Evolutionary conservation across 345 rosid genomes (phyloP), one percentile per base, ranked within the genome.

Genomic region (Ceriops zippeliana): DNA sequence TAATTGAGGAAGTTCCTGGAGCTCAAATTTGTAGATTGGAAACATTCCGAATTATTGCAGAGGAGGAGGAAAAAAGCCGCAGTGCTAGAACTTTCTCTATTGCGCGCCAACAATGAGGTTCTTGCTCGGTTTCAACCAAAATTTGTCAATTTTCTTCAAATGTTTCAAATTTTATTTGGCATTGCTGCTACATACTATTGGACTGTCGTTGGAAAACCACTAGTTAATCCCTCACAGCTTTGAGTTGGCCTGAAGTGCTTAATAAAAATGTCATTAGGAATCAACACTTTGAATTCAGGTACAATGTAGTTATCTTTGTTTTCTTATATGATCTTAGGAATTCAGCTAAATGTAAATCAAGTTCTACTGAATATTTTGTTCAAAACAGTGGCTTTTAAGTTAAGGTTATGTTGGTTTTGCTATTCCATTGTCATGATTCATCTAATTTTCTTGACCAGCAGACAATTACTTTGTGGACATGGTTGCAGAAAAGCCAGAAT

Each of bases 401-500:
- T 61, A 28, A 20, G 20, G 47, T 27, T 47, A 5, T 22, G 56
- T 22, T 56, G 10, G 5, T 42, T 17, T 30, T 61, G 37, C 17
- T n/a, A n/a, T 6, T 32, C 46, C 27, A 58, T 13, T 42, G 17
- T 49, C 63, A 21, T 15, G 24, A 47, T 58, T 65, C 37, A 6
- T 49, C 16, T 7, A 3, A 17, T 10, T 66, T 62, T 74, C 49
- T 38, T 21, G 10, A 22, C 17, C 13, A 16, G 52, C 4, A n/a
- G 59, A 21, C 2, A 30, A 30, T 24, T 6, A 35, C 42, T 58
- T 69, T 47, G 56, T 52, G 52, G 47, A 28, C 24, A 52, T 73
- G 78, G 75, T 76, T 30, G 77, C 72, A 65, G 73, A 76, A 63
- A 72, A 69, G 34, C 76, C 53, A 59, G 52, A 31, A 26, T 73